Base-by-base conservation (phyloP, 2,329 filamentous ascomycete genomes). In the Aspergillus sp. region DNA sequence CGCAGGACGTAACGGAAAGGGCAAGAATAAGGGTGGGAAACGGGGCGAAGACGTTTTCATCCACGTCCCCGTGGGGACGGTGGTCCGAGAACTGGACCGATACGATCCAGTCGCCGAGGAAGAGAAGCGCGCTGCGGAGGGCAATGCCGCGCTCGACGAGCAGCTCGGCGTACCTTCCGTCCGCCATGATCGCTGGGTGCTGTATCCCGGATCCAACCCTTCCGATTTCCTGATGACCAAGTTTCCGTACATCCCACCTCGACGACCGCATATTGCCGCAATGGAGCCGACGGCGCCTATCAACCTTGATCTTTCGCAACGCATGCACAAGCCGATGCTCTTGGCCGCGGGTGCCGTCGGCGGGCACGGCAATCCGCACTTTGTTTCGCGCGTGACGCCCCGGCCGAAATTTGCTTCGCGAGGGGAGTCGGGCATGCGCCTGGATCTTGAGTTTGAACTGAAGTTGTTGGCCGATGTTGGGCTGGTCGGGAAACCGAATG, bases 391-490 rank as follows among this genome's bases (percentile, higher is more conserved):
- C 34, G 72, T 78, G n/a, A 72, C 76, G 30, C 74, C 77, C 3
- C 73, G 81, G 26, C 91, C 91, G 1, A 80, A 89, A 49, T 93
- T 88, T 56, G 91, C 89, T 4, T 94, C 86, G 1, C 82, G 78
- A 45, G 91, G 91, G 26, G 85, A 93, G 45, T 69, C 74, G 8
- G 83, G 85, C 24, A 76, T 91, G 48, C 79, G 75, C 24, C 68
- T 98, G 51, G 78, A 80, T 29, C 64, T 98, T 22, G 80, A 93
- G 53, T 72, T 98, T 10, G 91, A 98, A 58, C 72, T 98, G 40
- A 96, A 95, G 67, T 74, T 98, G 7, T 77, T 98, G 25, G 91
- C 91, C 4, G 91, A 98, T 59, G 82, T 98, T 5, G 91, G 91
- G 1, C 72, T 98, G 2, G 91, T 98, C 11, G 91, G 91, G 1